Evolutionary conservation across 2,329 filamentous ascomycete species (phyloP).

Genomic region (Colletotrichum gloeosporioides): DNA sequence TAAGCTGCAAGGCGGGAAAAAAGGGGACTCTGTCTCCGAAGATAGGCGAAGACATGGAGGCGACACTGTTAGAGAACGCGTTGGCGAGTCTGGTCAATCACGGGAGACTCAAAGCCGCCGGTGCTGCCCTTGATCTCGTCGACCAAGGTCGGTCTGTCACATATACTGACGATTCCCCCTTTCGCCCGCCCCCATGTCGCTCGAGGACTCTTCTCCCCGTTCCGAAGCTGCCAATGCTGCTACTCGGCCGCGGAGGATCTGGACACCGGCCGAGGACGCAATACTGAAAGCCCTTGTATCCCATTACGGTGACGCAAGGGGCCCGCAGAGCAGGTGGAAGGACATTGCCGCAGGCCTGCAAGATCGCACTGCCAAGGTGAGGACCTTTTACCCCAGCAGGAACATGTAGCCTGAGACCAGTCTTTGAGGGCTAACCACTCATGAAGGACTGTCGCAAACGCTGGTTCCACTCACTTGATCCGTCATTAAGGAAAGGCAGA

Average conservation of each 20-base stretch:
- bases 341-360: constrained; percentile 29
- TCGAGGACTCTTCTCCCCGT: not conserved
- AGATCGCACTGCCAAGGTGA: constrained; percentile 24
- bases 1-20: not conserved
- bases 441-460: constrained; percentile 34
- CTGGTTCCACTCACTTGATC: constrained; percentile 35
- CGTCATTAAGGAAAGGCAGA: constrained; percentile 30
- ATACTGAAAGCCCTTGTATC: constrained; percentile 29
- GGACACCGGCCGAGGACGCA: constrained; percentile 31
- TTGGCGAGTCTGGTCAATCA: not conserved
- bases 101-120: not conserved
- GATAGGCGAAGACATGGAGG: not conserved
- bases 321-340: constrained; percentile 31
- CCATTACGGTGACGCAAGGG: constrained; percentile 30
- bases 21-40: not conserved
- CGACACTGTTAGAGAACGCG: not conserved
- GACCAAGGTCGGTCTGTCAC: not conserved
- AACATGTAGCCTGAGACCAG: not conserved
- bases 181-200: not conserved
- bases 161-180: not conserved
- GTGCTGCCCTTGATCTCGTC: not conserved
- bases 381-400: not conserved
- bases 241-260: constrained; percentile 25
- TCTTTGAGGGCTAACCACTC: too few relatives aligned
- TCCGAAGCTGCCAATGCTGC: not conserved